Evolutionary conservation across 192 early-diverging fungal species (phyloP), one percentile per base, ranked within the genome.

Genomic region (Linnemannia hyalina): DNA sequence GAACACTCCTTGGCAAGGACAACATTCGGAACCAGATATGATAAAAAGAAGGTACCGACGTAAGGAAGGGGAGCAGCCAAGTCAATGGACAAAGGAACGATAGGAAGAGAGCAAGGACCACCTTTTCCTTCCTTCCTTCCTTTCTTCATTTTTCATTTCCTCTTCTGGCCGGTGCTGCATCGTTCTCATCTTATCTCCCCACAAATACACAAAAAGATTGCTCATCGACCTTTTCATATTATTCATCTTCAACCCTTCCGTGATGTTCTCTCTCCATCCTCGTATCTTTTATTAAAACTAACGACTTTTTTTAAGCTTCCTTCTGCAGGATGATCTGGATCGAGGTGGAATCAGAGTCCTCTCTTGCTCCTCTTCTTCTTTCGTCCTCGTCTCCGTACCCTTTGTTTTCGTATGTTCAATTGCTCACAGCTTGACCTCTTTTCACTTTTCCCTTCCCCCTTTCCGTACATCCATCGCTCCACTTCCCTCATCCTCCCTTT

Each of bases 141-240:
- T 42, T 42, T 15, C 23, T 38, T 42, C n/a, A 3, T 70, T 70
- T 70, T 35, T 70, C 35, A 23, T 70, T 70, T 70, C 38, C 40
- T 20, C 6, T 70, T 70, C 32, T 65, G 29, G 29, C 49, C 7
- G 9, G 13, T 52, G 13, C 36, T 70, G 69, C 20, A 20, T 29
- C 6, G 6, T n/a, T 70, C 20, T 38, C 38, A 42, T 70, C 40
- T 70, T 38, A 70, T 42, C 40, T 22, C 40, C 20, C 38, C 38
- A 23, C 38, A 38, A 70, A n/a, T 69, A 42, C 38, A 70, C 20
- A 70, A 68, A 0, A 22, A 35, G 22, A 40, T 38, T 41, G 36
- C 74, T 55, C 46, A 75, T 38, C 74, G 20, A 55, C 29, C 29
- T 65, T 65, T 65, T 65, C 60, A 65, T 55, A 55, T 60, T 26